Conservation (phyloP, 208 protist genomes). For the Sergeia podlipaevii region DNA sequence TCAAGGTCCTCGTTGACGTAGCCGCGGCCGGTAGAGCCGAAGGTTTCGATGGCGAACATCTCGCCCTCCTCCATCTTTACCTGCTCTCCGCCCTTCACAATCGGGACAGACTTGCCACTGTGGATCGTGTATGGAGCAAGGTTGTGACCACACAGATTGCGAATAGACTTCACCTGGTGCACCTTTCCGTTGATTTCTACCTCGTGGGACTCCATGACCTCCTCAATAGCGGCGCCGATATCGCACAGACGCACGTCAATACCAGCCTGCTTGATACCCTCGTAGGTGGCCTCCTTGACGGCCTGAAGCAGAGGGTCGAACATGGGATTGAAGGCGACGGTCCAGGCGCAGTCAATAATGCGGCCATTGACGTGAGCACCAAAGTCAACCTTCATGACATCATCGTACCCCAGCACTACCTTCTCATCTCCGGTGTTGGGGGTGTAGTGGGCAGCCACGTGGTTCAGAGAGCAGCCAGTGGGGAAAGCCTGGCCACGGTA, state of each 20-base stretch:
- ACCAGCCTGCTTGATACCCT: slow-evolving; percentile 95
- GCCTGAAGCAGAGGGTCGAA: slow-evolving; percentile 96
- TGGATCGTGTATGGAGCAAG: slow-evolving; percentile 98
- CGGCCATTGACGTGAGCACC: slow-evolving; percentile 97
- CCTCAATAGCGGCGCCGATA: slow-evolving; percentile 95
- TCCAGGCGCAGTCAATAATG: slow-evolving; percentile 98
- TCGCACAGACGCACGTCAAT: slow-evolving; percentile 96
- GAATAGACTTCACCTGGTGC: slow-evolving; percentile 94
- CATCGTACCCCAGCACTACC: slow-evolving; percentile 91
- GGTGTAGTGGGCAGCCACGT: slow-evolving; percentile 98
- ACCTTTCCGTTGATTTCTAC: slow-evolving; percentile 95
- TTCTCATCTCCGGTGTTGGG: slow-evolving; percentile 96
- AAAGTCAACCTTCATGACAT: slow-evolving; percentile 99
- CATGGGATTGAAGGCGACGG: slow-evolving; percentile 95
- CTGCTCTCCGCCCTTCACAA: slow-evolving; percentile 93
- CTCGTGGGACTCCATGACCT: slow-evolving; percentile 98
- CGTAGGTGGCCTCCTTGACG: slow-evolving; percentile 96
- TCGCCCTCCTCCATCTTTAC: slow-evolving; percentile 97
- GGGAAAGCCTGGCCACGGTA: slow-evolving; percentile 90
- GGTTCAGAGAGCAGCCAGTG: slow-evolving; percentile 95
- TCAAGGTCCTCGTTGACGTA: slow-evolving; percentile 96
- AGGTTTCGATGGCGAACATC: slow-evolving; percentile 99
- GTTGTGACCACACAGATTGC: slow-evolving; percentile 99
- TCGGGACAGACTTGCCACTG: slow-evolving; percentile 99
- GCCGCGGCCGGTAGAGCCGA: slow-evolving; percentile 97